Percentiles rank a stretch among this genome's conserved stretches.
These are phyloP conservation scores for Hypomyces perniciosus DNA, from an alignment of 2,329 filamentous ascomycete genomes.

Conservation along the genomic window DNA sequence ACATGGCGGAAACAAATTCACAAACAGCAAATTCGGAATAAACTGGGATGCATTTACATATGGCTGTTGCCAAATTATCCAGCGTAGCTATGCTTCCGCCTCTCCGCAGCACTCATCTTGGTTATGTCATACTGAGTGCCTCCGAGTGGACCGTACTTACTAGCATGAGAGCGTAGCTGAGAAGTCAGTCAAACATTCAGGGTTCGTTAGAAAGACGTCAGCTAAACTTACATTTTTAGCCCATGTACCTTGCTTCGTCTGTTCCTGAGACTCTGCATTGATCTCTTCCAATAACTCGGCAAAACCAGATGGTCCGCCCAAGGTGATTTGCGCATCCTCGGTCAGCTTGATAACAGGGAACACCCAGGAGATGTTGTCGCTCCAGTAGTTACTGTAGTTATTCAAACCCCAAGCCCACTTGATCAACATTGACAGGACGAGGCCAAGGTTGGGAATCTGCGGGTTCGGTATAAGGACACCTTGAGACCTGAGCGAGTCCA, in stretches of 20 bases:
- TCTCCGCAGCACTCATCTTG: neutral
- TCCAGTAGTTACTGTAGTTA: slow-evolving; percentile 8
- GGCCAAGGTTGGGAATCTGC: slow-evolving; percentile 15
- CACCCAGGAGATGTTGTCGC: neutral
- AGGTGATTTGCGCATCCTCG: neutral
- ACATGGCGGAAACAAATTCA: too few species aligned
- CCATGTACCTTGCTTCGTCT: neutral
- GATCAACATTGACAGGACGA: slow-evolving; percentile 13
- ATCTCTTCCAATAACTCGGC: neutral
- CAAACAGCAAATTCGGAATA: too few species aligned
- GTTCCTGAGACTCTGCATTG: neutral
- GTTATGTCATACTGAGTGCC: slow-evolving; percentile 5
- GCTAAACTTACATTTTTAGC: slow-evolving; percentile 5
- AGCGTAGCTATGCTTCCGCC: neutral
- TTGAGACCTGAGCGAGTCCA: slow-evolving; percentile 15
- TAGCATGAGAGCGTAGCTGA: neutral
- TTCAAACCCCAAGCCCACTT: slow-evolving; percentile 8
- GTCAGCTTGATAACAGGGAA: neutral
- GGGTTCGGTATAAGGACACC: slow-evolving; percentile 14
- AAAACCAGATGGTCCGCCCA: neutral
- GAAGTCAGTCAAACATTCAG: neutral
- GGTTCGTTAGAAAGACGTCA: neutral
- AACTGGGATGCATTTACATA: too few species aligned
- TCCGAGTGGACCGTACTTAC: neutral
- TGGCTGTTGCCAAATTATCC: too few species aligned